Conservation (phyloP, 306 rosid genomes). For the Rubus idaeus region DNA sequence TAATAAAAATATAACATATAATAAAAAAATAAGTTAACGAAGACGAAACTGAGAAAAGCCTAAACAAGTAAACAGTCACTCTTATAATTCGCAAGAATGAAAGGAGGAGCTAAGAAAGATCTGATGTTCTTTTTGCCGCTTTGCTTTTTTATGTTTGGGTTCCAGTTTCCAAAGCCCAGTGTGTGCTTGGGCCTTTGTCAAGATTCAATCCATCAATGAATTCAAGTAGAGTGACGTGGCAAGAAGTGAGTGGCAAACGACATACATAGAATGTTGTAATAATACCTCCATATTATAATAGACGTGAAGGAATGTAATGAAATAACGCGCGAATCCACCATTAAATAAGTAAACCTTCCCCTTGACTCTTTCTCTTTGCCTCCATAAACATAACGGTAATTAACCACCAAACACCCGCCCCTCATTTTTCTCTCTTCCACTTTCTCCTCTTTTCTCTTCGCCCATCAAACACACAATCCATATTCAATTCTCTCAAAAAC, state of each 20-base stretch:
- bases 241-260: neutral
- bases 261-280: neutral
- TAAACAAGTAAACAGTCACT: too few relatives aligned
- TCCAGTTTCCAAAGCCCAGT: neutral
- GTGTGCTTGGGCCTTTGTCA: neutral
- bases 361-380: slow-evolving; percentile 31
- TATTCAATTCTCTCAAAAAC: neutral
- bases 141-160: neutral
- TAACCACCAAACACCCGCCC: slow-evolving; percentile 12
- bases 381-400: slow-evolving; percentile 30
- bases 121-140: too few relatives aligned
- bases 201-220: neutral
- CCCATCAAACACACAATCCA: neutral
- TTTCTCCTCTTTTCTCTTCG: slow-evolving; percentile 1
- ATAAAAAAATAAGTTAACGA: too few relatives aligned
- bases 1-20: too few relatives aligned
- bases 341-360: neutral
- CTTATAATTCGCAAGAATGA: too few relatives aligned
- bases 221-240: neutral
- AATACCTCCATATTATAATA: neutral
- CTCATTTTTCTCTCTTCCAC: slow-evolving; percentile 47
- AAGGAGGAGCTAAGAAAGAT: too few relatives aligned
- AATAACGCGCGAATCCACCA: slow-evolving; percentile 12
- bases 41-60: too few relatives aligned
- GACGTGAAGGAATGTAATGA: slow-evolving; percentile 36